Base-by-base conservation (phyloP, 2,329 filamentous ascomycete genomes). In the Colletotrichum incanum region DNA sequence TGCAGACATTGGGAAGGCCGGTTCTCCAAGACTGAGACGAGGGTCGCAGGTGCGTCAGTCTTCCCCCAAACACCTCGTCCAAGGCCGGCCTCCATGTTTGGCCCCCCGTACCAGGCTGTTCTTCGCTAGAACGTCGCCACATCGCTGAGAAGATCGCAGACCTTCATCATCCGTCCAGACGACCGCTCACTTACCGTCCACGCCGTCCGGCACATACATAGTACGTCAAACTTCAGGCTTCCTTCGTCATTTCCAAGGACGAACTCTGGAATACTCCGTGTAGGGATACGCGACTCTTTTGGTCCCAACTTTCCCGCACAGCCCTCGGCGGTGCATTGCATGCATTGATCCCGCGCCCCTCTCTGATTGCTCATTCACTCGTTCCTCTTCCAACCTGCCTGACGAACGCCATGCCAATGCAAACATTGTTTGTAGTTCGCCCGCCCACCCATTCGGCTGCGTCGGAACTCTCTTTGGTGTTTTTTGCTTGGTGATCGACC, bases 401-500 rank as follows among this genome's bases (percentile, higher is more conserved):
- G 69, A 60, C 65, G 65, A 69, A 70, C 67, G 34, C 67, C 55
- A 67, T 34, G 62, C 66, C 67, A 71, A 66, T 62, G 55, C 60
- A 67, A 67, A 71, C 54, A 62, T 49, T 72, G 45, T 65, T 71
- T 65, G 54, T 43, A 41, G 67, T 62, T 66, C 67, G 41, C 60
- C 49, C 34, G 39, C 67, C 67, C 71, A 18, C 67, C 65, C 34
- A 59, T 64, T 73, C 71, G 60, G 65, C 54, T 61, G 37, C 56
- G 52, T 71, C 72, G 72, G 72, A 73, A 73, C 70, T 63, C 39
- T 73, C 56, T 39, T 55, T 50, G 49, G 26, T 56, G 49, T 34
- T 39, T 63, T 49, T 73, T 52, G 70, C 71, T 69, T 66, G 58
- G 65, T 49, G 74, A 73, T 74, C 71, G 61, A 47, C 67, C 20